Conservation (phyloP, 805 yeast species). For the Sugiyamaella marilandica region DNA sequence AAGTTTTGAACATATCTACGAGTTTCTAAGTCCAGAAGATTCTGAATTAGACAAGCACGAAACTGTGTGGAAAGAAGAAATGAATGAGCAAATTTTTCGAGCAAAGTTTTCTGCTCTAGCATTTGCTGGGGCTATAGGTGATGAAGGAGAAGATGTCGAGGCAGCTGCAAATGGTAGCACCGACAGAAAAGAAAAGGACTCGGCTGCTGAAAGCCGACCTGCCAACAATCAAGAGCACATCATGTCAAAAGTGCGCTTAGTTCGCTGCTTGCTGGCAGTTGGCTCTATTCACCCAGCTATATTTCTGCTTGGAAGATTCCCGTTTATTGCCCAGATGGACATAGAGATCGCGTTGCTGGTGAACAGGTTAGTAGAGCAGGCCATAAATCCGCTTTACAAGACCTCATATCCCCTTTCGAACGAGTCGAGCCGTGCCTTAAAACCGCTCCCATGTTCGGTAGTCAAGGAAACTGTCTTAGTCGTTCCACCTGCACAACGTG, state of each 20-base stretch:
- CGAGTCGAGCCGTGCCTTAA: background rate
- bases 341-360: conserved; percentile 45
- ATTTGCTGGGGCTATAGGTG: conserved; percentile 75
- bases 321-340: conserved; percentile 54
- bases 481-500: background rate
- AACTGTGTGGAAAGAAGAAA: conserved; percentile 40
- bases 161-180: conserved; percentile 25
- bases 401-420: conserved; percentile 9
- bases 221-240: background rate
- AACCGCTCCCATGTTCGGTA: conserved; percentile 9
- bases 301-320: conserved; percentile 54
- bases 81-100: conserved; percentile 52
- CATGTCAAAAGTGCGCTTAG: conserved; percentile 27
- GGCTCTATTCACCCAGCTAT: conserved; percentile 63
- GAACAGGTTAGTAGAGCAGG: conserved; percentile 44
- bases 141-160: conserved; percentile 51
- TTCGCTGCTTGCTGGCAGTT: conserved; percentile 49
- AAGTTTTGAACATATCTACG: conserved; percentile 57
- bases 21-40: conserved; percentile 51
- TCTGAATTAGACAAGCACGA: conserved; percentile 43
- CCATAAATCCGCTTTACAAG: conserved; percentile 47
- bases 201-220: background rate
- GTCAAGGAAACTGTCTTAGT: conserved; percentile 13
- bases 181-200: background rate
- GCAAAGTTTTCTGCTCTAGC: conserved; percentile 79